Conservation (phyloP, 2,329 filamentous ascomycete species). For the Stylonectria norvegica region DNA sequence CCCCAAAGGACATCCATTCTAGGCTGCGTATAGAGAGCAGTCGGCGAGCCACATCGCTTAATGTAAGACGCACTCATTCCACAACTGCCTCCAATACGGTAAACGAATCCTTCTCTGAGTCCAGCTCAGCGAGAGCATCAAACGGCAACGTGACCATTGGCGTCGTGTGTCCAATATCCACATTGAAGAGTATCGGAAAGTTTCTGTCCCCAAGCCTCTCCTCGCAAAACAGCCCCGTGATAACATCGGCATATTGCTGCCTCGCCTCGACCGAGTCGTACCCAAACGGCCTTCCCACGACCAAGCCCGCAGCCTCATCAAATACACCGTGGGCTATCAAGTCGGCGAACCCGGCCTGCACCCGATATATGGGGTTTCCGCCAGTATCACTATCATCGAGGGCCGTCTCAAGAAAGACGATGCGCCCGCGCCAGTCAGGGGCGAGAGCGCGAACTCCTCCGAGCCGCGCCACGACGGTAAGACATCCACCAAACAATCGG, state of each 20-base stretch:
- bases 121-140: constrained; percentile 36
- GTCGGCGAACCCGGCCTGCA: constrained; percentile 37
- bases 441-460: constrained; percentile 31
- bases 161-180: constrained; percentile 42
- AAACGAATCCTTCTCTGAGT: constrained; percentile 38
- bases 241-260: constrained; percentile 28
- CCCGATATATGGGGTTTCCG: constrained; percentile 22
- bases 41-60: no score
- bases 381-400: constrained; percentile 26
- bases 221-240: constrained; percentile 35
- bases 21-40: no score
- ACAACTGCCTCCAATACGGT: constrained; percentile 27
- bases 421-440: constrained; percentile 37
- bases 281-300: constrained; percentile 41
- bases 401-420: constrained; percentile 42
- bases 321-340: constrained; percentile 41
- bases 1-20: no score
- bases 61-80: no score
- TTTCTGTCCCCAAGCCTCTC: constrained; percentile 26
- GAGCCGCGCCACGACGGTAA: constrained; percentile 39
- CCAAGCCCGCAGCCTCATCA: constrained; percentile 38
- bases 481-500: constrained; percentile 41
- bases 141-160: constrained; percentile 41
- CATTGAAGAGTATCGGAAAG: constrained; percentile 41
- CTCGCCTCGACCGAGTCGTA: constrained; percentile 34